phyloP scores from a whole-genome alignment of 345 rosid species.

The Syzygium grande region DNA sequence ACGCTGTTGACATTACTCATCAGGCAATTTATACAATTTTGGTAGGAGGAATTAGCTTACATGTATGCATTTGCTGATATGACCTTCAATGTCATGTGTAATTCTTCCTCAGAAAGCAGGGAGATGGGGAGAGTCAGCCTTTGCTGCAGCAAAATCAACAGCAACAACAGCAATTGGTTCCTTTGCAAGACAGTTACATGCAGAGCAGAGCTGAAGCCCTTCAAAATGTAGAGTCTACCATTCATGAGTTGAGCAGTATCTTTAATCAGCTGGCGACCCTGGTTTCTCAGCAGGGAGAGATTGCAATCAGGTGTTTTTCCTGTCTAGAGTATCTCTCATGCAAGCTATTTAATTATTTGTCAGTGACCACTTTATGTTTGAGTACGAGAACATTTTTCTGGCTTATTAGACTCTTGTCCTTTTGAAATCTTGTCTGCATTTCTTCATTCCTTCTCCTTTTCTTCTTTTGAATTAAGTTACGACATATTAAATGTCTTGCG shows the following conservation, averaged over 20 bases:
- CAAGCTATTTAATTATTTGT: neutral
- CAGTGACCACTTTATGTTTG: neutral
- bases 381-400: neutral
- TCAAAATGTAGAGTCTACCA: constrained; percentile 60
- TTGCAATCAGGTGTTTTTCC: constrained; percentile 44
- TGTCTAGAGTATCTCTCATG: neutral
- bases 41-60: neutral
- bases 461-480: neutral
- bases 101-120: constrained; percentile 20
- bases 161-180: constrained; percentile 51
- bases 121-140: constrained; percentile 47
- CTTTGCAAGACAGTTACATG: constrained; percentile 58
- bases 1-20: neutral
- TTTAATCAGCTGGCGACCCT: constrained; percentile 53
- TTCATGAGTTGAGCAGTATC: constrained; percentile 48
- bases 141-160: constrained; percentile 32
- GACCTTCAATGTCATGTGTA: neutral
- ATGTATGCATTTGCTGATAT: neutral
- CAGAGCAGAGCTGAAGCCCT: constrained; percentile 71
- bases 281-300: constrained; percentile 64
- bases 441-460: neutral
- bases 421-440: neutral
- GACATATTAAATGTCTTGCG: neutral
- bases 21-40: neutral
- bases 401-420: neutral